Percentiles rank a stretch among this genome's conserved stretches.
These are phyloP conservation scores for Aspergillus bridgeri DNA, from an alignment of 495 filamentous ascomycete genomes.

Conservation along the genomic window DNA sequence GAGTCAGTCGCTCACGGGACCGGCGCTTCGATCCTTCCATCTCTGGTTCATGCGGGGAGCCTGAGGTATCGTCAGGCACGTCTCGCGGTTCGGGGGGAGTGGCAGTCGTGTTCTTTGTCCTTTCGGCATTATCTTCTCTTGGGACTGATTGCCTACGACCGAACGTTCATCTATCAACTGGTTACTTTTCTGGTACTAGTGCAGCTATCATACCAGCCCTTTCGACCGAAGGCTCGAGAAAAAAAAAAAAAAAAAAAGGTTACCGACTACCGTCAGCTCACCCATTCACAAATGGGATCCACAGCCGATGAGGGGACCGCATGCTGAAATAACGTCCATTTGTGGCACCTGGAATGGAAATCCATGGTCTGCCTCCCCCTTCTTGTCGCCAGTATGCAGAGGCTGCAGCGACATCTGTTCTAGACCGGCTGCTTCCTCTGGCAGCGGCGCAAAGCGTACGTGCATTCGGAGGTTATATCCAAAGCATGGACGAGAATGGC, in stretches of 20 bases:
- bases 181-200: no score
- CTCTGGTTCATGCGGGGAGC: not conserved
- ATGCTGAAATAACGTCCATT: not conserved
- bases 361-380: not conserved
- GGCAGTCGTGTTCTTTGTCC: not conserved
- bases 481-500: not conserved
- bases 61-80: not conserved
- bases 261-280: not conserved
- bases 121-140: no score
- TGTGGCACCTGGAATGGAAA: not conserved
- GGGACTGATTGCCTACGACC: no score
- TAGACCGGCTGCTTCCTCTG: not conserved
- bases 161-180: no score
- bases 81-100: not conserved
- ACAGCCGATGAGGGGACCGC: not conserved
- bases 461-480: not conserved
- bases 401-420: not conserved
- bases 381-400: not conserved
- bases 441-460: not conserved
- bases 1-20: constrained; percentile 12
- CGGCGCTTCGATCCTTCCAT: no score
- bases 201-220: no score
- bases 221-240: not conserved
- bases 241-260: not conserved
- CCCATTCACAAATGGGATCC: not conserved